A percentile compares a stretch with the other conserved stretches of the same genome.
These are phyloP conservation scores for Kluyveromyces sp. DNA, from an alignment of 1,139 yeast genomes.

Conservation along the genomic window DNA sequence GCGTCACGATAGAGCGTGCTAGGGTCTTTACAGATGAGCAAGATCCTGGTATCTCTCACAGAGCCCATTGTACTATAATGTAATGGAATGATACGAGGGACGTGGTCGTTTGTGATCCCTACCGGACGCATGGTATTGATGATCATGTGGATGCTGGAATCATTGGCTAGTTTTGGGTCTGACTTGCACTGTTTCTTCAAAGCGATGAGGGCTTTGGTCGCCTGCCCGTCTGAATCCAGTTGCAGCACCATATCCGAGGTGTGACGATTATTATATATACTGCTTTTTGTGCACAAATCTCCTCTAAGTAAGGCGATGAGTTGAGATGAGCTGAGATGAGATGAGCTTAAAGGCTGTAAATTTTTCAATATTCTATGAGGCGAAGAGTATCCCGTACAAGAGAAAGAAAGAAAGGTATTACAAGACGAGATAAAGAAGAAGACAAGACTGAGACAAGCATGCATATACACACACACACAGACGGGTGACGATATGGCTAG, in stretches of 20 bases:
- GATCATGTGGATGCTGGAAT: constrained; percentile 39
- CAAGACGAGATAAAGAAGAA: no score
- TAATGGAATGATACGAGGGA: constrained; percentile 62
- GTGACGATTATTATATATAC: no score
- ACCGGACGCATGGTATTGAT: constrained; percentile 48
- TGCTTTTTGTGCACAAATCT: no score
- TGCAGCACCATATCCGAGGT: not conserved
- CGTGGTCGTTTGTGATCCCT: constrained; percentile 43
- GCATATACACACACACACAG: no score
- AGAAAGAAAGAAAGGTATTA: no score
- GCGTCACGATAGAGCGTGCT: constrained; percentile 44
- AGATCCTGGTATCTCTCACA: constrained; percentile 41
- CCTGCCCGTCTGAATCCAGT: constrained; percentile 5
- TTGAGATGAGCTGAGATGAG: constrained; percentile 7
- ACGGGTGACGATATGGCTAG: no score
- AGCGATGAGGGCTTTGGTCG: constrained; percentile 20
- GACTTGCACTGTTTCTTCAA: constrained; percentile 18
- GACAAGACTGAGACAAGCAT: no score
- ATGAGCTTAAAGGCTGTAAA: not conserved
- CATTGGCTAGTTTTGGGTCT: constrained; percentile 19
- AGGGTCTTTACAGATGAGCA: constrained; percentile 65
- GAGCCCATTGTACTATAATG: constrained; percentile 40
- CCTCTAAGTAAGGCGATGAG: not conserved
- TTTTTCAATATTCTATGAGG: not conserved
- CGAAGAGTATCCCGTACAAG: no score